These are phyloP conservation scores for Parascedosporium putredinis DNA, from an alignment of 2,329 filamentous ascomycete species.

Conservation along the genomic window DNA sequence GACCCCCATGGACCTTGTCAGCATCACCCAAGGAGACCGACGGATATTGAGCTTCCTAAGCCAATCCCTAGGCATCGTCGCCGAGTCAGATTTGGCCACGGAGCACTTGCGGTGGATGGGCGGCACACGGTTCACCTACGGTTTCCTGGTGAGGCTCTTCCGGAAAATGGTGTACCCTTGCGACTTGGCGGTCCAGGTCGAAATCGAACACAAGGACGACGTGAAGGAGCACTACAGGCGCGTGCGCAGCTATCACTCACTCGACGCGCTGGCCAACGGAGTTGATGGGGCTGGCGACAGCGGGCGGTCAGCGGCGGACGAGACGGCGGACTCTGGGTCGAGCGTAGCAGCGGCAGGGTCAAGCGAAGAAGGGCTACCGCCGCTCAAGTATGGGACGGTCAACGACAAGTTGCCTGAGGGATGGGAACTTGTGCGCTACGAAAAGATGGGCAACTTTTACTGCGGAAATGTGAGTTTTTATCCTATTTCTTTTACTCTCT, in stretches of 20 bases:
- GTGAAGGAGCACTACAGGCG: constrained; percentile 64
- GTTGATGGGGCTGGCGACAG: constrained; percentile 13
- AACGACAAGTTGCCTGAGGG: constrained; percentile 64
- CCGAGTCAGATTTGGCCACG: constrained; percentile 81
- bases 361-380: constrained; percentile 50
- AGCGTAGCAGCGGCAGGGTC: constrained; percentile 11
- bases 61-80: constrained; percentile 80
- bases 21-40: constrained; percentile 69
- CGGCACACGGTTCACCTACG: constrained; percentile 70
- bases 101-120: constrained; percentile 94
- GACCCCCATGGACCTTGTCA: constrained; percentile 78
- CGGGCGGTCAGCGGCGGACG: constrained; percentile 8
- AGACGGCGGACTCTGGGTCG: constrained; percentile 9
- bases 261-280: constrained; percentile 10
- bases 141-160: constrained; percentile 67
- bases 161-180: constrained; percentile 75
- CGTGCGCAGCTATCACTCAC: constrained; percentile 17
- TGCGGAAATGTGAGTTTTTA: constrained; percentile 77
- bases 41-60: constrained; percentile 81
- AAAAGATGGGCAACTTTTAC: constrained; percentile 85
- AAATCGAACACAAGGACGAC: constrained; percentile 61
- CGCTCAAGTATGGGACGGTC: constrained; percentile 69
- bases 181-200: constrained; percentile 77
- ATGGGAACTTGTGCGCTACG: constrained; percentile 64
- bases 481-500: too few relatives aligned